Percentiles rank a stretch among this genome's conserved stretches.
phyloP scores from a whole-genome alignment of 1,284 basidiomycete species.

The Cutaneotrichosporon dermatis region DNA sequence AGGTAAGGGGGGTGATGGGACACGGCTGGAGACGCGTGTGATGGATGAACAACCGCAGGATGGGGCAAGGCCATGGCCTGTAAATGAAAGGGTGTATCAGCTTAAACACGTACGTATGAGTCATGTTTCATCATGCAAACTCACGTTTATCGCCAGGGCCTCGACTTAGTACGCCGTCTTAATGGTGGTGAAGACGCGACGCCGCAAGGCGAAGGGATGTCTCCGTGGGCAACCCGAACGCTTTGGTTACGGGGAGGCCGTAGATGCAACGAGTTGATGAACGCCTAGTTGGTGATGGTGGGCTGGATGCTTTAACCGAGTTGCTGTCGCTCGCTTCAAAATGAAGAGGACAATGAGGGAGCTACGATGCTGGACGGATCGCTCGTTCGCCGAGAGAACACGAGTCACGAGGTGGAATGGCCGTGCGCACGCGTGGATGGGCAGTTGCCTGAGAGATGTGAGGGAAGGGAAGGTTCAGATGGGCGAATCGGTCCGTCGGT shows the following conservation, averaged over 20 bases:
- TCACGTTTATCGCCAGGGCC: slow-evolving; percentile 26
- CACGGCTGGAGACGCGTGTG: slow-evolving; percentile 26
- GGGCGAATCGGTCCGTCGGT: too few species aligned
- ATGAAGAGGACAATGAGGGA: too few species aligned
- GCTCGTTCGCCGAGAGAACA: too few species aligned
- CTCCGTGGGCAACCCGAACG: background rate
- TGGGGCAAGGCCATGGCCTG: slow-evolving; percentile 47
- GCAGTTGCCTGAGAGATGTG: background rate
- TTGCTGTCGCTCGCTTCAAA: too few species aligned
- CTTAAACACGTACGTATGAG: background rate
- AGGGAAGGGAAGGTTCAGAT: background rate
- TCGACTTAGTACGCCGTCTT: slow-evolving; percentile 18
- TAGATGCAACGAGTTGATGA: background rate
- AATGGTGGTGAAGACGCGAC: slow-evolving; percentile 7
- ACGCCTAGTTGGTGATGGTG: background rate
- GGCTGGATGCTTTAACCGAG: background rate
- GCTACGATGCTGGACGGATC: background rate
- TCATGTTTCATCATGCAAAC: slow-evolving; percentile 8
- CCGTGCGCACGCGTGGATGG: slow-evolving; percentile 5
- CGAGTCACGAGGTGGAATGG: background rate
- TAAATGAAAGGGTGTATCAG: background rate
- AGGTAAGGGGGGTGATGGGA: slow-evolving; percentile 25
- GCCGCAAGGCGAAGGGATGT: background rate
- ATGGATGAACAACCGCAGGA: slow-evolving; percentile 29
- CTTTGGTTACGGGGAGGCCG: background rate